phyloP scores from a whole-genome alignment of 768 basidiomycete genomes.

The Pisolithus orientalis region DNA sequence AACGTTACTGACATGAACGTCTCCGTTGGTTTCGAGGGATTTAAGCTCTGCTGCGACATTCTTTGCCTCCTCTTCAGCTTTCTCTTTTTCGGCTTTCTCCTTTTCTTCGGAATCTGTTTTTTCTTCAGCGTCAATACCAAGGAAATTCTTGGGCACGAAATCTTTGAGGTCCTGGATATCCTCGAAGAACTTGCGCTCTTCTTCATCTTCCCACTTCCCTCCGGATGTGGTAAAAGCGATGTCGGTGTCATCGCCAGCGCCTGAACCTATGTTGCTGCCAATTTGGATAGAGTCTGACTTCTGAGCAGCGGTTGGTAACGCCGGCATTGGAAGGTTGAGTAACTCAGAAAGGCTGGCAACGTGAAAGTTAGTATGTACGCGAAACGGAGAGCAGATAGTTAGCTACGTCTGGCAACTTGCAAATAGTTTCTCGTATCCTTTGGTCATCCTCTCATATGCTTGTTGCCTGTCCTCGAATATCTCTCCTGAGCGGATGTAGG shows the following conservation, averaged over 20 bases:
- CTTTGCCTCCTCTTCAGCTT: slow-evolving; percentile 56
- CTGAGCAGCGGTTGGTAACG: slow-evolving; percentile 75
- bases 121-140: slow-evolving; percentile 56
- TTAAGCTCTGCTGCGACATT: slow-evolving; percentile 77
- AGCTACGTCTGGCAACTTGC: slow-evolving; percentile 81
- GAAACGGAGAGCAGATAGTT: background rate
- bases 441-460: slow-evolving; percentile 98
- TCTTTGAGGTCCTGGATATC: slow-evolving; percentile 88
- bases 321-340: slow-evolving; percentile 75
- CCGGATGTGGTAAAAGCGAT: slow-evolving; percentile 44
- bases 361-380: slow-evolving; percentile 7
- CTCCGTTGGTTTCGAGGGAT: slow-evolving; percentile 42
- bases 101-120: slow-evolving; percentile 38
- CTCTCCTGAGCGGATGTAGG: slow-evolving; percentile 97
- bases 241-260: slow-evolving; percentile 50
- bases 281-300: slow-evolving; percentile 80
- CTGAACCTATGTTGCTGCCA: slow-evolving; percentile 41
- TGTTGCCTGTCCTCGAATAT: slow-evolving; percentile 99
- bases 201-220: slow-evolving; percentile 98
- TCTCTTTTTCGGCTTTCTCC: slow-evolving; percentile 49
- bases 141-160: slow-evolving; percentile 81
- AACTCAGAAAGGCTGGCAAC: slow-evolving; percentile 75
- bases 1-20: slow-evolving; percentile 15
- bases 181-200: slow-evolving; percentile 90
- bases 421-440: slow-evolving; percentile 87